Conservation (phyloP, 2,329 filamentous ascomycete species). For the Zalaria sp. region DNA sequence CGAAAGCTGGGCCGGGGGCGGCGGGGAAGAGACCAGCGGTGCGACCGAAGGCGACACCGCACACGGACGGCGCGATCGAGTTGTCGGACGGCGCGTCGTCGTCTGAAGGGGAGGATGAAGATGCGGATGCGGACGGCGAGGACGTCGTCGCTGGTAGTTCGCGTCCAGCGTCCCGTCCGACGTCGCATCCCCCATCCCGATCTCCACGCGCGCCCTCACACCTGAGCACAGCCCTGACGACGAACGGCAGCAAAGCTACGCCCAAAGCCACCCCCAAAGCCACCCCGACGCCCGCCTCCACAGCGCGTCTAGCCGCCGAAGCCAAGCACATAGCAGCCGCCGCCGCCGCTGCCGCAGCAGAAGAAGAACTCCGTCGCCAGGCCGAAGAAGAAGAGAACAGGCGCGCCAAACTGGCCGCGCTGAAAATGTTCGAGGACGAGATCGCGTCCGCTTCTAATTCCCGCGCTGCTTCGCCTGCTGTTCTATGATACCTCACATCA, state of each 20-base stretch:
- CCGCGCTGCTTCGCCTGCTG: too few species aligned
- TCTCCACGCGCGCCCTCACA: not conserved
- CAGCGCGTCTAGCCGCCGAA: not conserved
- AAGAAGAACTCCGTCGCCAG: not conserved
- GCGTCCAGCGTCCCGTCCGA: not conserved
- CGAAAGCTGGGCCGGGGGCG: constrained; percentile 16
- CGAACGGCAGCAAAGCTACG: not conserved
- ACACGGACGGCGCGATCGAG: not conserved
- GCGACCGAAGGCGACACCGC: not conserved
- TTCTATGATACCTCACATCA: too few species aligned
- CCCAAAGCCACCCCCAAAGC: not conserved
- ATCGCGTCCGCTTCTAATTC: constrained; percentile 1
- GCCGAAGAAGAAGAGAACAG: constrained; percentile 18
- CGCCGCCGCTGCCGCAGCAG: constrained; percentile 1
- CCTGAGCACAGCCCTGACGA: not conserved
- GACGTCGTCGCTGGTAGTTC: not conserved
- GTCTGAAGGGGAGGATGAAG: not conserved
- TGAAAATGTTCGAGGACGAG: constrained; percentile 14
- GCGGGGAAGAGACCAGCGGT: constrained; percentile 7
- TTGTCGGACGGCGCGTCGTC: not conserved
- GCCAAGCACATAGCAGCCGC: not conserved
- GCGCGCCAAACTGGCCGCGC: constrained; percentile 19
- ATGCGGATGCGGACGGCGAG: not conserved
- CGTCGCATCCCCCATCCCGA: not conserved
- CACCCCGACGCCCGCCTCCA: not conserved